Evolutionary conservation across 2,329 filamentous ascomycete species (phyloP), one percentile per base, ranked within the genome.

Genomic region (Zymoseptoria pseudotritici): DNA sequence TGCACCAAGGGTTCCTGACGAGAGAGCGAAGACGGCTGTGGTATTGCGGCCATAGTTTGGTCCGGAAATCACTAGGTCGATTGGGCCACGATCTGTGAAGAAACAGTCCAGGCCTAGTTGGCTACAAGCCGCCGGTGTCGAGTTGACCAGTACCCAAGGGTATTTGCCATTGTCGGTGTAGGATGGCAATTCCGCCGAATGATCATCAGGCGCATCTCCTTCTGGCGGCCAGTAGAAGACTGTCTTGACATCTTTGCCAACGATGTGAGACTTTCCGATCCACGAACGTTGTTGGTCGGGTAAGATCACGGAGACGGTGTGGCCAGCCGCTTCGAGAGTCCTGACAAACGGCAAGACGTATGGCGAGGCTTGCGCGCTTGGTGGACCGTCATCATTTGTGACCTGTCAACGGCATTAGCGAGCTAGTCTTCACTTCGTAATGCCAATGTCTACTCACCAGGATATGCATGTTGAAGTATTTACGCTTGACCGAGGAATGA

Each of bases 261-360:
- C 91, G 71, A 97, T 89, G 76, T 97, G 94, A 2, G 94, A 94
- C 80, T 99, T 99, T 69, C 92, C 92, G 70, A 99, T 97, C 94
- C 94, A 99, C 59, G 91, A 96, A 63, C 93, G 86, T 77, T 99
- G 94, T 6, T 87, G 87, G 74, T 97, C 85, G 1, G 94, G 94
- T 13, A 99, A 84, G 64, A 94, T 88, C 55, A 99, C 92, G 7
- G 91, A 96, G 62, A 97, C 90, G n/a, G 79, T 82, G 76, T 97
- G 93, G 7, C 91, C 91, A 31, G 87, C 85, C 59, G 80, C 76
- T 67, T 80, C 77, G 24, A 81, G 73, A 11, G 74, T 72, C 20
- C 74, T 72, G 19, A 81, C 76, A 68, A 75, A 72, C 42, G 78
- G 76, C 58, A 79, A 75, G 56, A 81, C 73, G 63, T 81, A 81